phyloP scores from a whole-genome alignment of 495 filamentous ascomycete species.

The Daldinia concentrica region DNA sequence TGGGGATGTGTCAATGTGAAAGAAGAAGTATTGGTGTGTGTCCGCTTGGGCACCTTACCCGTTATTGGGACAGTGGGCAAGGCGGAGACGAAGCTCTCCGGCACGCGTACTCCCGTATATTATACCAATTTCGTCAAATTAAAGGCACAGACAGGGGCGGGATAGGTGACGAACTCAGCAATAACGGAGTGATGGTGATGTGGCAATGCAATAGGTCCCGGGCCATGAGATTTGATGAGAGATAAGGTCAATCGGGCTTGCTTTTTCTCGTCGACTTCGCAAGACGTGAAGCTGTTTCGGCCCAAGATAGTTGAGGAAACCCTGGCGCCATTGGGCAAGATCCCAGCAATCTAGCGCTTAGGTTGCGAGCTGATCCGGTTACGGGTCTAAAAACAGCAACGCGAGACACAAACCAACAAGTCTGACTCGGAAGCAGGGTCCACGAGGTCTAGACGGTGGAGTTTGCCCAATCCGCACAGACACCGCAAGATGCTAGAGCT shows the following conservation, averaged over 20 bases:
- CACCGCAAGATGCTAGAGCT: conserved; percentile 19
- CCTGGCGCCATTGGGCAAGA: neutral
- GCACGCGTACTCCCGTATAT: conserved; percentile 63
- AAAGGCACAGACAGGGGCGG: conserved; percentile 5
- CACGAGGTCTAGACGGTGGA: conserved; percentile 25
- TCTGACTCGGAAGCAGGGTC: conserved; percentile 9
- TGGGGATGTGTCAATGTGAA: conserved; percentile 54
- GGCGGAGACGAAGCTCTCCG: conserved; percentile 64
- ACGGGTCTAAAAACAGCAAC: conserved; percentile 23
- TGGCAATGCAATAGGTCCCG: conserved; percentile 19
- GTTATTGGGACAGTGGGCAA: conserved; percentile 62
- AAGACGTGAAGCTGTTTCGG: conserved; percentile 16
- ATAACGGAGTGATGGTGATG: conserved; percentile 9
- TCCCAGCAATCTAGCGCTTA: neutral
- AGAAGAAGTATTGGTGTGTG: conserved; percentile 63
- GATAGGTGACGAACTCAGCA: conserved; percentile 11
- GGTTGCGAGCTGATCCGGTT: conserved; percentile 9
- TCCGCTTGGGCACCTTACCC: conserved; percentile 61
- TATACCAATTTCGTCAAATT: conserved; percentile 55
- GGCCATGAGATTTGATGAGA: neutral
- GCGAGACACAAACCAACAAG: conserved; percentile 20
- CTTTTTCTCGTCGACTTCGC: neutral
- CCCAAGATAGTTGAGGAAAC: conserved; percentile 10
- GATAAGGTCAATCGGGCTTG: conserved; percentile 9
- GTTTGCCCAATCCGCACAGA: conserved; percentile 20